Evolutionary conservation across 2,329 filamentous ascomycete genomes (phyloP), one percentile per base, ranked within the genome.

Genomic region (Cladosporium austrohemisphaericum): DNA sequence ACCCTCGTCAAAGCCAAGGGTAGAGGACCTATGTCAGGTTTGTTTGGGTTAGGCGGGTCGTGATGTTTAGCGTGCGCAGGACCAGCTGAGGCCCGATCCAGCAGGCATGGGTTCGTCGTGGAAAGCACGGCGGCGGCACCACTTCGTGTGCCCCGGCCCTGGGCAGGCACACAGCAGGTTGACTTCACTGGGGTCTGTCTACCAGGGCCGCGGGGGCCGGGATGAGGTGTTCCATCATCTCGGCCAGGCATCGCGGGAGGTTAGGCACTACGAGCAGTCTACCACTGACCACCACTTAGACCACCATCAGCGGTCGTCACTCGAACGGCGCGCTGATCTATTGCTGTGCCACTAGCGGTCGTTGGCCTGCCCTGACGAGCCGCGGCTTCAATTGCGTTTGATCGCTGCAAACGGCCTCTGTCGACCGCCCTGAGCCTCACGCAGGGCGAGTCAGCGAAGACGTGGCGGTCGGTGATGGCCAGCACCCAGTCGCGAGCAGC

Each of bases 21-120:
- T 33, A 25, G 32, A 37, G 13, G 43, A n/a, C 18, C 41, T 36
- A 35, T 46, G 43, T 46, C 43, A 46, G 43, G 32, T 36, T 46
- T 46, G 43, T 46, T 46, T 46, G 43, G 43, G 22, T 46, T 46
- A 46, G 43, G 43, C 43, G 43, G 43, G 43, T 46, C 43, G 32
- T 46, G 18, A 23, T 46, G 19, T 36, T 46, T 46, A 46, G 43
- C 43, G 43, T 46, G 43, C 31, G 43, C 43, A 46, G 32, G 28
- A 32, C 43, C 43, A 46, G 43, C 43, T 33, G 29, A 35, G 43
- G 31, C 19, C 41, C 43, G 31, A 46, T 36, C 43, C 43, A 46
- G 43, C 43, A n/a, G 32, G 28, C 43, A 46, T 46, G 43, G 43
- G 43, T 46, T 36, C 22, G 32, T n/a, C n/a, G n/a, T n/a, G n/a